Conservation (phyloP, 164 flowering plant species). For the Vitis cinerea region DNA sequence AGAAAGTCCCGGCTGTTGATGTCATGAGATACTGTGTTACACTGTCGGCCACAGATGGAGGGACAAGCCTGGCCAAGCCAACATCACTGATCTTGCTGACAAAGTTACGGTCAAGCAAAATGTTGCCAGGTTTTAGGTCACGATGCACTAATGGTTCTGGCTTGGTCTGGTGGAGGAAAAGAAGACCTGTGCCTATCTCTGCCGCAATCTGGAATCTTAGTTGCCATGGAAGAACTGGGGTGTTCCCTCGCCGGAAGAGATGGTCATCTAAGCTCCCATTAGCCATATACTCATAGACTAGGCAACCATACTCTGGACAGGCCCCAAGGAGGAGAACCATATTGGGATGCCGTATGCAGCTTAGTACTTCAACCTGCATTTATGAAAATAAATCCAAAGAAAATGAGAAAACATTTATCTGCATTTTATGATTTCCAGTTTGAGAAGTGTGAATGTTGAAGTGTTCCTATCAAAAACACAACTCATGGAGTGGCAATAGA, state of each 20-base stretch:
- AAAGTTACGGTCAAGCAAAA: conserved; percentile 62
- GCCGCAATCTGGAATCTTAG: conserved; percentile 61
- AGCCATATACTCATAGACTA: conserved; percentile 74
- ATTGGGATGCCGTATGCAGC: conserved; percentile 79
- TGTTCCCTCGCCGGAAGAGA: conserved; percentile 50
- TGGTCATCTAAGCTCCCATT: conserved; percentile 77
- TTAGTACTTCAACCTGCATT: conserved; percentile 66
- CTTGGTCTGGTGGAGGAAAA: conserved; percentile 74
- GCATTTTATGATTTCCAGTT: too few species aligned
- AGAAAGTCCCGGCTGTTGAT: conserved; percentile 77
- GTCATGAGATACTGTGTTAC: conserved; percentile 76
- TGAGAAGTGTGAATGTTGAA: too few species aligned
- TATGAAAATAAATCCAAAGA: not conserved
- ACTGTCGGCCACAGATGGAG: conserved; percentile 47
- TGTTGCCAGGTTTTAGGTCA: conserved; percentile 70
- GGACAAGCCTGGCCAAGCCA: conserved; percentile 71
- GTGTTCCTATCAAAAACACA: too few species aligned
- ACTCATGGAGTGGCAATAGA: too few species aligned
- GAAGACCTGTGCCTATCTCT: conserved; percentile 65
- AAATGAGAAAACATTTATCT: not conserved
- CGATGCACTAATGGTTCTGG: conserved; percentile 78
- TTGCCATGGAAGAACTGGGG: conserved; percentile 62
- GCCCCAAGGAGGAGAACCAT: conserved; percentile 89
- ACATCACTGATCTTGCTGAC: conserved; percentile 78
- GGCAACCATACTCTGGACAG: conserved; percentile 74